A percentile compares a stretch with the other conserved stretches of the same genome.
Evolutionary conservation across 2,329 filamentous ascomycete species (phyloP).

Genomic region (Aureobasidium subglaciale): DNA sequence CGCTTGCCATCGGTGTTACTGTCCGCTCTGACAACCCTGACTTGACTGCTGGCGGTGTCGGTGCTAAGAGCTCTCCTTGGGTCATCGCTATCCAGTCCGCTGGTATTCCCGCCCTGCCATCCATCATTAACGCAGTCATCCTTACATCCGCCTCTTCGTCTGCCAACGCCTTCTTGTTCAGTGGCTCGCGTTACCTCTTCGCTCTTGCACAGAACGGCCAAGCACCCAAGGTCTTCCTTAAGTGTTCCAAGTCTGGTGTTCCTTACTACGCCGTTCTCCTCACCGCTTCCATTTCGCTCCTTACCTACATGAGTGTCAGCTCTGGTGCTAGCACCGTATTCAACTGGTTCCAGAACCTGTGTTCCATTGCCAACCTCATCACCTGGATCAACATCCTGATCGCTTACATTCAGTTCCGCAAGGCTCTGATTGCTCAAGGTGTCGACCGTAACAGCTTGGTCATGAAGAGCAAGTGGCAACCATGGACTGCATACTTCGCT

Average conservation of each 20-base stretch:
- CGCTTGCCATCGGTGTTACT: constrained; percentile 53
- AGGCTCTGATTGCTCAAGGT: constrained; percentile 25
- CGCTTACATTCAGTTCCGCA: constrained; percentile 26
- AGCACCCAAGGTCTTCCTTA: constrained; percentile 43
- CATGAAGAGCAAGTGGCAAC: constrained; percentile 41
- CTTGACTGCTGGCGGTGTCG: constrained; percentile 41
- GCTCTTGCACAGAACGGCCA: constrained; percentile 44
- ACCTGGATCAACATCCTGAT: constrained; percentile 27
- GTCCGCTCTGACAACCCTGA: constrained; percentile 49
- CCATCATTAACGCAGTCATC: constrained; percentile 70
- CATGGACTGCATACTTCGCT: constrained; percentile 51
- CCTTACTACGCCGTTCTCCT: constrained; percentile 33
- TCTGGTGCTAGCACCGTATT: constrained; percentile 26
- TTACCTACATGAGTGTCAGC: constrained; percentile 46
- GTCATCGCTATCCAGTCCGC: constrained; percentile 65
- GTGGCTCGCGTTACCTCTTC: constrained; percentile 47
- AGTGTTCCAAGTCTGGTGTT: constrained; percentile 40
- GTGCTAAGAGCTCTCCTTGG: constrained; percentile 45
- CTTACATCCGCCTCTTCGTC: constrained; percentile 65
- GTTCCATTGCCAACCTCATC: constrained; percentile 29
- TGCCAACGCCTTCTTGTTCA: constrained; percentile 58
- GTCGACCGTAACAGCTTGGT: constrained; percentile 35
- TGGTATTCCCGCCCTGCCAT: constrained; percentile 59
- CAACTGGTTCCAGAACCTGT: constrained; percentile 31
- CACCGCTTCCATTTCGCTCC: constrained; percentile 46